phyloP scores from a whole-genome alignment of 495 filamentous ascomycete species.

The Penicillium antarcticum region DNA sequence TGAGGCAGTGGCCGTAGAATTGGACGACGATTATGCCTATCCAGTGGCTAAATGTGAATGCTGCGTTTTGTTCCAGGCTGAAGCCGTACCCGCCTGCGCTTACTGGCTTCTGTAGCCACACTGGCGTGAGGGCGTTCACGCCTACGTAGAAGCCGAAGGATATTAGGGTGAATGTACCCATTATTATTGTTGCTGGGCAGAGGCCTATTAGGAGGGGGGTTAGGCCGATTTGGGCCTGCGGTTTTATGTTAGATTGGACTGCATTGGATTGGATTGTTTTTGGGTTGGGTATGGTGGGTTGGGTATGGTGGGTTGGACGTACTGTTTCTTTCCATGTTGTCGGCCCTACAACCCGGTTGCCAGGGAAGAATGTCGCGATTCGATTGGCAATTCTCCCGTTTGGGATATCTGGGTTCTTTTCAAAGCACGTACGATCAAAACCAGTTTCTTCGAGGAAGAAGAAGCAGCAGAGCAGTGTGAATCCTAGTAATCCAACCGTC shows the following conservation, averaged over 20 bases:
- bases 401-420: constrained; percentile 18
- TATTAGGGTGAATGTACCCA: constrained; percentile 41
- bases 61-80: constrained; percentile 41
- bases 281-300: not conserved
- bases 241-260: not conserved
- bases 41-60: constrained; percentile 49
- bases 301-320: not conserved
- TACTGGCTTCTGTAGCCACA: constrained; percentile 43
- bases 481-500: constrained; percentile 39
- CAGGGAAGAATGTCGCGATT: constrained; percentile 44
- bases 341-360: constrained; percentile 27
- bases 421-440: constrained; percentile 19
- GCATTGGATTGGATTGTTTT: not conserved
- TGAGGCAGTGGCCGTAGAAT: constrained; percentile 39
- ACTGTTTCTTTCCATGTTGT: constrained; percentile 29
- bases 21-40: constrained; percentile 41
- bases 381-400: constrained; percentile 33
- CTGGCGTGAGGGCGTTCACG: constrained; percentile 28
- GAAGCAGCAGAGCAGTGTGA: constrained; percentile 41
- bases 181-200: constrained; percentile 40
- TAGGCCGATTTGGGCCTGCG: constrained; percentile 27
- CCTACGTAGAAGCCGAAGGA: constrained; percentile 45
- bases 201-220: constrained; percentile 42
- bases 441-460: constrained; percentile 46
- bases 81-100: constrained; percentile 49